phyloP scores from a whole-genome alignment of 2,329 filamentous ascomycete species.

The Rutstroemia sp. region DNA sequence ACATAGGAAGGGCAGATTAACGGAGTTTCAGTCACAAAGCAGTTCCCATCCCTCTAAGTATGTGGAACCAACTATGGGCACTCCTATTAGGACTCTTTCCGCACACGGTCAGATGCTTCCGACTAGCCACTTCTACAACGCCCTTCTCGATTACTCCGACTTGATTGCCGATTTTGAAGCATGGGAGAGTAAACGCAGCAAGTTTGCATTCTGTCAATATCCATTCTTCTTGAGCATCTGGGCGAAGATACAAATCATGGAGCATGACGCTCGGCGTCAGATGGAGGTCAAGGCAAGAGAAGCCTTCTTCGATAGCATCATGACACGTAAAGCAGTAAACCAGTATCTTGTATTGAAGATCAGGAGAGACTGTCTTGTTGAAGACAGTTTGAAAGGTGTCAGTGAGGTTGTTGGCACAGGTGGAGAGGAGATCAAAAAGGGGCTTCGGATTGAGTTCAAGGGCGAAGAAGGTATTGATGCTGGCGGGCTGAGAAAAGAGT shows the following conservation, averaged over 20 bases:
- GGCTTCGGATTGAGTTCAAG: conserved; percentile 73
- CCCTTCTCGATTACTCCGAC: conserved; percentile 78
- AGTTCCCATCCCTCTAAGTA: conserved; percentile 22
- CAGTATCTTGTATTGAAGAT: conserved; percentile 74
- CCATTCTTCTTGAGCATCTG: conserved; percentile 88
- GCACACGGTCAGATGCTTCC: conserved; percentile 62
- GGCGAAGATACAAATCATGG: conserved; percentile 84
- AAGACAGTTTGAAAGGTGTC: conserved; percentile 78
- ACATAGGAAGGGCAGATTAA: conserved; percentile 31
- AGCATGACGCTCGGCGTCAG: conserved; percentile 79
- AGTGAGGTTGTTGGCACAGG: conserved; percentile 77
- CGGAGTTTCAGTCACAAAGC: conserved; percentile 29
- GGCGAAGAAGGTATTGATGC: conserved; percentile 90
- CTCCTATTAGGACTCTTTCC: conserved; percentile 25
- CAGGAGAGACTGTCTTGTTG: conserved; percentile 76
- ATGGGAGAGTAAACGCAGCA: conserved; percentile 69
- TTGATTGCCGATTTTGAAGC: conserved; percentile 78
- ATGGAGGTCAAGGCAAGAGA: conserved; percentile 86
- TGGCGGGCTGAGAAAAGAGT: conserved; percentile 85
- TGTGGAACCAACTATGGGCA: conserved; percentile 1
- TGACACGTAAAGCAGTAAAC: conserved; percentile 64
- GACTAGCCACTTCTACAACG: conserved; percentile 82
- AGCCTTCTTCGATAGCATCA: conserved; percentile 84
- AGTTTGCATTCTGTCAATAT: conserved; percentile 87
- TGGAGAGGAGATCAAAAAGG: conserved; percentile 84